A percentile compares a stretch with the other conserved stretches of the same genome.
phyloP scores from a whole-genome alignment of 805 yeast genomes.

The Candida awuae region DNA sequence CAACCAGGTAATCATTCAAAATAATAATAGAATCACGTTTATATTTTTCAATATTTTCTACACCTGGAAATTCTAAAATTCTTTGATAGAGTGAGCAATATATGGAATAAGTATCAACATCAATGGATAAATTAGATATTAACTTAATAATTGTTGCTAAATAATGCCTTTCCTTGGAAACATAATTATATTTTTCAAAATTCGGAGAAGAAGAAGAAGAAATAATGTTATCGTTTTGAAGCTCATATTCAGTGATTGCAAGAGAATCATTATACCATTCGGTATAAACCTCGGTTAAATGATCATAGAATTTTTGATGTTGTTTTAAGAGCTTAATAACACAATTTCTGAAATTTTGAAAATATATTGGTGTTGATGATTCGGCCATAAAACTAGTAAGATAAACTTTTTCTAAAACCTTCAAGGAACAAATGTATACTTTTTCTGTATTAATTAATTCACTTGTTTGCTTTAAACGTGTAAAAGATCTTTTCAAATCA shows the following conservation, averaged over 20 bases:
- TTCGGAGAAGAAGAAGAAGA: constrained; percentile 18
- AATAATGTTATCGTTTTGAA: constrained; percentile 6
- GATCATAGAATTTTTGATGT: constrained; percentile 27
- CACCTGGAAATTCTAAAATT: constrained; percentile 17
- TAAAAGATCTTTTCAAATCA: constrained; percentile 16
- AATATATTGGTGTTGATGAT: constrained; percentile 30
- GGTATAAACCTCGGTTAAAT: constrained; percentile 20
- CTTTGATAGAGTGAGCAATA: constrained; percentile 23
- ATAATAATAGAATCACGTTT: constrained; percentile 18
- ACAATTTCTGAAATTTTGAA: constrained; percentile 23
- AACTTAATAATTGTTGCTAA: constrained; percentile 16
- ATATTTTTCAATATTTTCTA: constrained; percentile 21
- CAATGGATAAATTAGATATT: constrained; percentile 16
- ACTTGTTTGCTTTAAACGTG: constrained; percentile 27
- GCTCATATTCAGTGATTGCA: not conserved
- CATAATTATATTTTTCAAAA: constrained; percentile 18
- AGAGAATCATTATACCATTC: constrained; percentile 16
- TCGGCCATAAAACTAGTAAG: constrained; percentile 32
- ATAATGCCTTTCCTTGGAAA: constrained; percentile 16
- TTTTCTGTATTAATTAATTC: constrained; percentile 45
- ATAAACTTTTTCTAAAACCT: constrained; percentile 36
- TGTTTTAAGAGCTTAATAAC: constrained; percentile 25
- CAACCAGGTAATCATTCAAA: constrained; percentile 24
- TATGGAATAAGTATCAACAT: constrained; percentile 20
- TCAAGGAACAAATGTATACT: constrained; percentile 38